A percentile compares a stretch with the other conserved stretches of the same genome.
phyloP scores from a whole-genome alignment of 495 filamentous ascomycete species.

The Cercophora scortea region DNA sequence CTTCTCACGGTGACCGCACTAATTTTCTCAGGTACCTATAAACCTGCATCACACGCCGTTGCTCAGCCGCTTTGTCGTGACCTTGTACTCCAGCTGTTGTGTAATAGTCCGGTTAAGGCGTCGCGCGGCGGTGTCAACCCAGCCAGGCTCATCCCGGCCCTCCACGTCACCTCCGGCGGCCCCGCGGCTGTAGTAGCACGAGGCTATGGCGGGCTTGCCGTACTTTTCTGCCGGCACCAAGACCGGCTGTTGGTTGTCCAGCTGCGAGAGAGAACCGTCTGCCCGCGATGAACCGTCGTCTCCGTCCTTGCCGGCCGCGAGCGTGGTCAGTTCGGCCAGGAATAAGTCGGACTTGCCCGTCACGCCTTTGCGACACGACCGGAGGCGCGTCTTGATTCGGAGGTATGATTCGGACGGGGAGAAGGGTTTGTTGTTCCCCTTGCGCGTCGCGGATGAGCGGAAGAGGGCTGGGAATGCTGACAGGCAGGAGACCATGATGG shows the following conservation, averaged over 20 bases:
- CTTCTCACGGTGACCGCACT: no score
- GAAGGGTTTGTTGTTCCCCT: background rate
- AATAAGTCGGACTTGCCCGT: background rate
- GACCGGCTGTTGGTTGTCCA: background rate
- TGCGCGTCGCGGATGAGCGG: background rate
- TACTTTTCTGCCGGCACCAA: background rate
- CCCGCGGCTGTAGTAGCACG: background rate
- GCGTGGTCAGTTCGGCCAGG: background rate
- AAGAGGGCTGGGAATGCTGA: conserved; percentile 10
- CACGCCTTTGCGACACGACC: background rate
- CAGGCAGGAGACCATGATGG: background rate
- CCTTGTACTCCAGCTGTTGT: background rate
- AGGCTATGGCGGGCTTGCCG: background rate
- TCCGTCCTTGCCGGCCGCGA: background rate
- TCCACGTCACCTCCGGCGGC: background rate
- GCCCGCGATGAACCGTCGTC: no score
- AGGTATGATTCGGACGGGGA: background rate
- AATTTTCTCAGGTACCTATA: no score
- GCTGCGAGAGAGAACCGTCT: background rate
- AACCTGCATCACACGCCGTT: background rate
- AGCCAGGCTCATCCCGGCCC: background rate
- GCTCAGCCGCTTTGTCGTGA: background rate
- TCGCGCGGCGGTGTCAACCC: background rate
- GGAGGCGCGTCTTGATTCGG: background rate
- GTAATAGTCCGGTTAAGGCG: background rate